Evolutionary conservation across 1,139 yeast species (phyloP), one percentile per base, ranked within the genome.

Genomic region (Yamadazyma sp.): DNA sequence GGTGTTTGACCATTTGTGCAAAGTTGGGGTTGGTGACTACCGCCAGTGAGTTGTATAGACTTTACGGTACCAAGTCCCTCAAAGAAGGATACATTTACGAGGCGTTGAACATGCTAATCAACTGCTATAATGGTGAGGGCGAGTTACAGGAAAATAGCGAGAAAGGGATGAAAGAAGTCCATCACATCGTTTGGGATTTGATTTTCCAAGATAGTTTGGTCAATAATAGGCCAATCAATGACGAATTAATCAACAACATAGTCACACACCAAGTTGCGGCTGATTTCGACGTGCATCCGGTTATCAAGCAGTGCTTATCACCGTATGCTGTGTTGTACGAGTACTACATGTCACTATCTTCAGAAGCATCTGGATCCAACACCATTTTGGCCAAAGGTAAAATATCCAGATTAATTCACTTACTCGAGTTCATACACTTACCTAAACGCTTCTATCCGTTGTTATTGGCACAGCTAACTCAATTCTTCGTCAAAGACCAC

Each of bases 271-370:
- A 61, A n/a, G 62, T 65, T 1, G 64, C 58, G 33, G 46, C 53
- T 3, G 56, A 57, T 5, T 60, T 75, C 31, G 61, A 61, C 6
- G 53, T 74, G 5, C 74, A 82, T 25, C 80, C 86, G 1, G 67
- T 77, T 1, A 73, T 85, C 43, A 76, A 79, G 47, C 89, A 84
- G 57, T 74, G 85, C 32, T 59, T 85, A 35, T 67, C 92, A 0
- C 94, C 94, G 21, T 83, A 82, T 54, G 90, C 87, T 0, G 82
- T 84, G 0, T 61, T 85, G 34, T 68, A 64, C 39, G 77, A 73
- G 44, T 80, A 71, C 48, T 73, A 71, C 56, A 56, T 60, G 15
- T 54, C 62, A 2, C 36, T 41, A 61, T 52, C 73, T 54, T 54
- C 58, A 18, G 53, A 59, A 34, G 41, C 61, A 50, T 12, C 50